Conservation (phyloP, 2,329 filamentous ascomycete genomes). For the Ophiostoma triangulosporum region DNA sequence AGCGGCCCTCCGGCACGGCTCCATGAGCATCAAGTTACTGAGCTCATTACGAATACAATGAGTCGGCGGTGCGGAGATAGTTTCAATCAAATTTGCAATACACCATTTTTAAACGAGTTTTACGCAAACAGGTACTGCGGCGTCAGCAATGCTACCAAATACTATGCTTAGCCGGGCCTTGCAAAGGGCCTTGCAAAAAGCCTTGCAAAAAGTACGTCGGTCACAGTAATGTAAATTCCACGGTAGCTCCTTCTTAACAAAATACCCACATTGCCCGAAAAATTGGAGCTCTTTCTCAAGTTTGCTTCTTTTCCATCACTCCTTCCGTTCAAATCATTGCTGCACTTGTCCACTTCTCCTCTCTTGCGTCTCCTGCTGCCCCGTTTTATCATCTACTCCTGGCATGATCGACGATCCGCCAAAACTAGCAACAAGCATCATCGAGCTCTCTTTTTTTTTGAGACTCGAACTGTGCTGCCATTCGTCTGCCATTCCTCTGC, state of each 20-base stretch:
- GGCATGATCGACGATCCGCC: not conserved
- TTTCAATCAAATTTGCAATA: no score
- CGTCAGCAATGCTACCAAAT: not conserved
- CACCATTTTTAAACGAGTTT: no score
- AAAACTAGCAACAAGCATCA: not conserved
- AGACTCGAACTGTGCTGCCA: no score
- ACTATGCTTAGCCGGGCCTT: no score
- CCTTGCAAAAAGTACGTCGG: not conserved
- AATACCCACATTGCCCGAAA: slow-evolving; percentile 1
- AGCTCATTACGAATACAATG: slow-evolving; percentile 5
- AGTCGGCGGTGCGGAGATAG: not conserved
- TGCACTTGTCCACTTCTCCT: not conserved
- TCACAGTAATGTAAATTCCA: slow-evolving; percentile 3
- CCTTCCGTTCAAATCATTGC: not conserved
- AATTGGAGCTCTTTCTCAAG: not conserved
- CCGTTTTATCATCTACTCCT: not conserved
- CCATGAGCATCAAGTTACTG: slow-evolving; percentile 1
- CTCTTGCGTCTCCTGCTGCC: not conserved
- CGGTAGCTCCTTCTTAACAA: slow-evolving; percentile 2
- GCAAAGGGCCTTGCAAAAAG: not conserved
- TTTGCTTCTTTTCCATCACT: not conserved
- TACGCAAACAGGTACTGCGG: not conserved
- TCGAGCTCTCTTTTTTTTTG: not conserved
- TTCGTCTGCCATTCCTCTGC: not conserved
- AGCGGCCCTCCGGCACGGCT: slow-evolving; percentile 1